Base-by-base conservation (phyloP, 345 rosid genomes). In the Citrus medica region DNA sequence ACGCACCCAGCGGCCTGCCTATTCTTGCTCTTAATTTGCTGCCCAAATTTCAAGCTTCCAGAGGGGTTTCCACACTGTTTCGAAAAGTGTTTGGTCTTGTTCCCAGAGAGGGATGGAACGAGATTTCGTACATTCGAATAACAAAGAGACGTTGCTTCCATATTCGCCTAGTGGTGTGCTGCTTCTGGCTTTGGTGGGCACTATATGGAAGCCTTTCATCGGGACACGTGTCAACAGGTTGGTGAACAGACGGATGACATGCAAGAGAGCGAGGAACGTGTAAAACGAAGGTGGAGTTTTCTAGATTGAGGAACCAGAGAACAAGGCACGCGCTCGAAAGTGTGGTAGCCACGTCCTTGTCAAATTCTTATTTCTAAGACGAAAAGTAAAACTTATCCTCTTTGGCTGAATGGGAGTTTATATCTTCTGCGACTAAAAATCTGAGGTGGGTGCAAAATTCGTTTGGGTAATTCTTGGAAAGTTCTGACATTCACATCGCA, bases 1-100 rank as follows among this genome's bases (percentile, higher is more conserved):
- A 79, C 82, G 32, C 90, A 88, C 64, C 84, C 55, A 14, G 25
- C 51, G 3, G 30, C 59, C 46, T n/a, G 22, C 17, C 71, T 69
- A 55, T 30, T 59, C 27, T 33, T 33, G 28, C 3, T 16, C 7
- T 30, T 48, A 1, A 16, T 32, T 27, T 27, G 48, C 14, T 51
- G 58, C 51, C 6, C 12, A 9, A 76, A 14, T 65, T 69, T 67
- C 38, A 76, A 67, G 79, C 56, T 76, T 16, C 28, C 9, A n/a
- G 51, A 14, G 55, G 6, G 33, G 24, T n/a, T 76, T 65, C 3
- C 71, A 55, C 30, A 32, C 40, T 53, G 33, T 27, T 33, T 65
- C 4, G 42, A 7, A 10, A 19, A 55, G 59, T 30, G 37, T 40
- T 22, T n/a, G 61, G 17, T 56, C 4, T 22, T 59, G 53, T 9